phyloP scores from a whole-genome alignment of 805 yeast species.

The Starmera quercuum region DNA sequence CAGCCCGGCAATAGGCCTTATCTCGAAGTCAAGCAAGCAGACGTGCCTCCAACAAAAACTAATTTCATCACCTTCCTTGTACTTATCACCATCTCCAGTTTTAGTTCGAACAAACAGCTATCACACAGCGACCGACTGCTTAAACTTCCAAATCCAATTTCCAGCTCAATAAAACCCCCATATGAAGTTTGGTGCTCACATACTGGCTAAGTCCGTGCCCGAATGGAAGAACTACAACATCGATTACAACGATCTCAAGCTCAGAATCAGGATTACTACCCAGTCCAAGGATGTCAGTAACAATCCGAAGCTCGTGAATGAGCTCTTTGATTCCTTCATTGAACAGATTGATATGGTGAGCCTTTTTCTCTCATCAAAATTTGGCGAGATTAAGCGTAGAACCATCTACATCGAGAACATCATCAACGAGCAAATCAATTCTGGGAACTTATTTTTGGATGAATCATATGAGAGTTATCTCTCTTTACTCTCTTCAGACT shows the following conservation, averaged over 20 bases:
- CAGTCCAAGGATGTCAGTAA: slow-evolving; percentile 3
- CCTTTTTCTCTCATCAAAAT: slow-evolving; percentile 58
- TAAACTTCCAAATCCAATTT: no score
- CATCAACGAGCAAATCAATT: slow-evolving; percentile 18
- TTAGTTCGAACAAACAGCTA: no score
- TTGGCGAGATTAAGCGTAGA: slow-evolving; percentile 58
- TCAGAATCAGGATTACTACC: slow-evolving; percentile 49
- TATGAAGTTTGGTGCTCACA: slow-evolving; percentile 86
- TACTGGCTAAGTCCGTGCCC: slow-evolving; percentile 68
- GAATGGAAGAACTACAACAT: slow-evolving; percentile 85
- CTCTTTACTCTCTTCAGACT: slow-evolving; percentile 36
- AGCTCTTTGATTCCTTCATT: slow-evolving; percentile 35
- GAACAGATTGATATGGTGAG: slow-evolving; percentile 53
- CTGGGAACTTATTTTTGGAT: slow-evolving; percentile 12
- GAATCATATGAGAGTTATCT: slow-evolving; percentile 24
- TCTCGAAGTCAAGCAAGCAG: no score
- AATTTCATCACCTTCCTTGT: no score
- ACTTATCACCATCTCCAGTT: no score
- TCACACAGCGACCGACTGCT: no score
- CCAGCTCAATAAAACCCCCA: no score
- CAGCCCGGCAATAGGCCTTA: no score
- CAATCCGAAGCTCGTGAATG: slow-evolving; percentile 12
- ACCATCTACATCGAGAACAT: slow-evolving; percentile 30
- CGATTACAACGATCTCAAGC: slow-evolving; percentile 73
- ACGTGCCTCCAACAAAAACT: no score